These are phyloP conservation scores for Protea cynaroides DNA, from an alignment of 164 flowering plant genomes.

Conservation along the genomic window DNA sequence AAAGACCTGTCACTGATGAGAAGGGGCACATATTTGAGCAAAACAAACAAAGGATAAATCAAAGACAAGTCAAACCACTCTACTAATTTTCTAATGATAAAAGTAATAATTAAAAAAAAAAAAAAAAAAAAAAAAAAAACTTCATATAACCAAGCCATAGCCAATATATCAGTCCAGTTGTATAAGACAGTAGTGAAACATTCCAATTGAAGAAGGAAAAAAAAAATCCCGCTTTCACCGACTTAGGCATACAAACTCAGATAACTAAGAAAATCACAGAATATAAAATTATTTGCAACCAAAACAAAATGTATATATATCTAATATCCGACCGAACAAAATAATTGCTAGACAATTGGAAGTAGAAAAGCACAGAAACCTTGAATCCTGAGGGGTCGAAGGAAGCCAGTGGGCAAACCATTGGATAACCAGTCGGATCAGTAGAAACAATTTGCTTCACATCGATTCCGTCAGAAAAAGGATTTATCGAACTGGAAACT, in stretches of 20 bases:
- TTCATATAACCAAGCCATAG: not conserved
- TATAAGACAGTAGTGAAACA: not conserved
- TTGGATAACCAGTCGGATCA: not conserved
- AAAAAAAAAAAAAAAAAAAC: not conserved
- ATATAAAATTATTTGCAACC: not conserved
- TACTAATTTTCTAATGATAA: not conserved
- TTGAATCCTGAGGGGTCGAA: conserved; percentile 2
- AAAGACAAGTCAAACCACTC: not conserved
- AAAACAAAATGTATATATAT: not conserved
- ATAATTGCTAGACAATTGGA: not conserved
- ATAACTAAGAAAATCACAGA: not conserved
- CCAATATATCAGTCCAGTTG: not conserved
- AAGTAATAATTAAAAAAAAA: too few relatives aligned
- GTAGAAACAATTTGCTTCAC: conserved; percentile 5
- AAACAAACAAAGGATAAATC: not conserved
- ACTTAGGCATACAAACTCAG: not conserved
- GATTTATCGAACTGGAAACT: not conserved
- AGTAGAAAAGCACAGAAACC: conserved; percentile 6
- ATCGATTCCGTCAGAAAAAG: conserved; percentile 2
- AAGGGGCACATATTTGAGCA: not conserved
- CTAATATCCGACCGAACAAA: too few relatives aligned
- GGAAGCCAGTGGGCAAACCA: conserved; percentile 1
- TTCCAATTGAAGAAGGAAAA: not conserved
- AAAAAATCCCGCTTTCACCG: not conserved
- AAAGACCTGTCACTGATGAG: not conserved